Evolutionary conservation across 2,329 filamentous ascomycete species (phyloP).

Genomic region (Colletotrichum zoysiae): DNA sequence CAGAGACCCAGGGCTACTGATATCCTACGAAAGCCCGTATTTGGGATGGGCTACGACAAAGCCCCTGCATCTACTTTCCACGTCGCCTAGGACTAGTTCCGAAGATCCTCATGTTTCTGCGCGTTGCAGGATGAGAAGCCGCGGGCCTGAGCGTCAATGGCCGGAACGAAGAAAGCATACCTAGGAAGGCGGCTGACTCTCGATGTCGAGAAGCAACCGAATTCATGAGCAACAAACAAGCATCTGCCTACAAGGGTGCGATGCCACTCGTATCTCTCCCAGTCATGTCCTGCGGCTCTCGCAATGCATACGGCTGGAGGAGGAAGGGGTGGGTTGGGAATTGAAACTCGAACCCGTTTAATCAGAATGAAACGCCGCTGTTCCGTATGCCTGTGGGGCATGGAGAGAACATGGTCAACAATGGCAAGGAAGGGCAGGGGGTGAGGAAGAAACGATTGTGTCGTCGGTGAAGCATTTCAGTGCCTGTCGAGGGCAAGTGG

Average conservation of each 20-base stretch:
- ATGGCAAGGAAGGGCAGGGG: background rate
- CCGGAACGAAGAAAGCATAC: background rate
- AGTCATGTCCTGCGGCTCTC: background rate
- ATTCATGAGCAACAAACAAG: background rate
- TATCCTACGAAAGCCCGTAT: slow-evolving; percentile 36
- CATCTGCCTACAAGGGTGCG: background rate
- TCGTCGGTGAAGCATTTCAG: slow-evolving; percentile 26
- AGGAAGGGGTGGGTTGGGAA: background rate
- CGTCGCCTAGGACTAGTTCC: slow-evolving; percentile 12
- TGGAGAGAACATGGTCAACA: background rate
- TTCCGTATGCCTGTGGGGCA: slow-evolving; percentile 5
- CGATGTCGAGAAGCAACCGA: slow-evolving; percentile 6
- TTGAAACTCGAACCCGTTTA: background rate
- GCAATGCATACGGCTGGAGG: background rate
- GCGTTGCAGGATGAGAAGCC: background rate
- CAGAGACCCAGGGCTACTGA: slow-evolving; percentile 12
- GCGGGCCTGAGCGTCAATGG: slow-evolving; percentile 10
- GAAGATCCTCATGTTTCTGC: slow-evolving; percentile 34
- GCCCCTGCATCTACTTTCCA: background rate
- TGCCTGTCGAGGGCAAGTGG: slow-evolving; percentile 3
- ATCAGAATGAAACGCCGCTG: slow-evolving; percentile 2
- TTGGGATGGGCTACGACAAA: slow-evolving; percentile 31
- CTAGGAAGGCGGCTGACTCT: slow-evolving; percentile 1
- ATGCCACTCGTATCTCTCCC: background rate
- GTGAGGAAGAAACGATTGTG: background rate